Evolutionary conservation across 2,329 filamentous ascomycete species (phyloP), one percentile per base, ranked within the genome.

Genomic region (Pseudogymnoascus sp.): DNA sequence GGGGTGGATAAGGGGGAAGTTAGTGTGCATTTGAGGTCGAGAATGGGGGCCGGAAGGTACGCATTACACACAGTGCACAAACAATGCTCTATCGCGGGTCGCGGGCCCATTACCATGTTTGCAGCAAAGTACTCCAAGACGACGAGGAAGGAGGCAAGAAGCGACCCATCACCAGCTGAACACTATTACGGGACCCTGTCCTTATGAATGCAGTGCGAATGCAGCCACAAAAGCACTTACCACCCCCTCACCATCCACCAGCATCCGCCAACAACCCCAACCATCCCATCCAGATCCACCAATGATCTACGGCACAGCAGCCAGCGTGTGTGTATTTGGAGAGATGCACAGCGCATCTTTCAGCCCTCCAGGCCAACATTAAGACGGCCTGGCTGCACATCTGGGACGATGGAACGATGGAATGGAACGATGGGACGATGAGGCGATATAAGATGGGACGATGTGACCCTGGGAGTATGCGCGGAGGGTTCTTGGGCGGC

Each of bases 341-440:
- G 22, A 25, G 22, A 25, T 25, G 25, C 43, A 50, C n/a, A 50
- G 22, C 82, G 77, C 47, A 53, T 53, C 47, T 33, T 53, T 53
- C 43, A 53, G 43, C 25, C 43, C n/a, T 33, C 9, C 43, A 53
- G 43, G 25, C n/a, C 43, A 30, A 3, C 43, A n/a, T 18, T 53
- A 25, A 33, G 14, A 33, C 25, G 25, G 43, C 43, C 25, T 18
- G 5, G 43, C 12, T 53, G 43, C 43, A 53, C 28, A 12, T 53
- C 43, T 53, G 25, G 25, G 8, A 33, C 43, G 43, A 53, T 47
- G 12, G 12, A 6, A 33, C 30, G 22, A 25, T 25, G 22, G 22
- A 25, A 33, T n/a, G 12, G 12, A 2, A 37, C 35, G 35, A 37
- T 37, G 35, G 35, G 3, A 36, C 35, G n/a, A 47, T 5, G 22